Evolutionary conservation across 164 flowering plant genomes (phyloP).

Genomic region (Magnolia kwangsiensis): DNA sequence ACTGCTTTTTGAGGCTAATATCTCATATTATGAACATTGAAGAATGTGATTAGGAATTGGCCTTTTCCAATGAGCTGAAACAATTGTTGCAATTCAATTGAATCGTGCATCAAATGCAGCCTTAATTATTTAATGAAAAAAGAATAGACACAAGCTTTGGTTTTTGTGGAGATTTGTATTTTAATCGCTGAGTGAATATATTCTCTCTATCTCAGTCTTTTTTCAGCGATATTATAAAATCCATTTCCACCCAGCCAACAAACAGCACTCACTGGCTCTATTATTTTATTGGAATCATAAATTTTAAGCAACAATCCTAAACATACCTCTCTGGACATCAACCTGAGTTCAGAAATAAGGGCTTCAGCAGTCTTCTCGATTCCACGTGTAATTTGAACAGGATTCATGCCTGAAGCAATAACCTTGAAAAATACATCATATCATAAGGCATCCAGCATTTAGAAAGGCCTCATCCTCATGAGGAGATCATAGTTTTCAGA

Average conservation of each 20-base stretch:
- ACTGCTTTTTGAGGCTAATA: too few relatives aligned
- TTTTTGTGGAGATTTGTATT: too few relatives aligned
- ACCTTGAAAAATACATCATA: slow-evolving; percentile 37
- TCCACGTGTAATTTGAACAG: slow-evolving; percentile 77
- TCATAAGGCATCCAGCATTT: background rate
- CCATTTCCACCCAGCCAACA: background rate
- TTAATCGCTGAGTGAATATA: too few relatives aligned
- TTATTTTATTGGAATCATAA: slow-evolving; percentile 3
- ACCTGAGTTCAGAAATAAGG: slow-evolving; percentile 70
- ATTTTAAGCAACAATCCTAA: background rate
- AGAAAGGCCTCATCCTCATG: background rate
- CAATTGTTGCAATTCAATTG: too few relatives aligned
- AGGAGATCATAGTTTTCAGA: background rate
- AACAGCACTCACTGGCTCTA: background rate
- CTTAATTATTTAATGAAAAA: background rate
- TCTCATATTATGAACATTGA: too few relatives aligned
- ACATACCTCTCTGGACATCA: slow-evolving; percentile 77
- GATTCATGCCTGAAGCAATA: slow-evolving; percentile 73
- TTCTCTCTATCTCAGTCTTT: too few relatives aligned
- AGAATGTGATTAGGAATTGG: too few relatives aligned
- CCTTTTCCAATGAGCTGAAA: too few relatives aligned
- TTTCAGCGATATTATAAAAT: too few relatives aligned
- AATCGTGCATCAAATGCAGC: too few relatives aligned
- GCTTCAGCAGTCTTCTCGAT: slow-evolving; percentile 79
- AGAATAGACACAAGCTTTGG: background rate